Evolutionary conservation across 805 yeast genomes (phyloP), one percentile per base, ranked within the genome.

Genomic region (Spathaspora gorwiae): DNA sequence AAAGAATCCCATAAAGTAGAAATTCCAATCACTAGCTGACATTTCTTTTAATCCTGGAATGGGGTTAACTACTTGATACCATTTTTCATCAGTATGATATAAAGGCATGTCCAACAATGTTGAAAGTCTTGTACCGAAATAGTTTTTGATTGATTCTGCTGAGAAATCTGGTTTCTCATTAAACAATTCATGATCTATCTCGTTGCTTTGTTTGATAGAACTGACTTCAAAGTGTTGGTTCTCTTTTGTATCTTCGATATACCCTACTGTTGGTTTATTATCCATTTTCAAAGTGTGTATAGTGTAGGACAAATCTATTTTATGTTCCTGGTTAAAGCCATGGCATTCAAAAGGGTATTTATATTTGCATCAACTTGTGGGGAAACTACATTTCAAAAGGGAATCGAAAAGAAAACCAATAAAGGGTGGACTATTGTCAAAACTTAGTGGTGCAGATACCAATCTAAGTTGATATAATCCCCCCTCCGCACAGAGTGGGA

Each of bases 1-100:
- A 43, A 64, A 54, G 51, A 79, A 78, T 0, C 83, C 86, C 37
- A 77, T 62, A 14, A 63, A 34, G 54, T 80, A 79, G 61, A 72
- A 77, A 38, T 72, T 63, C 86, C 87, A 81, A 33, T 47, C 48
- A 13, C 36, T 15, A 12, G 29, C 30, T 8, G 39, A 33, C 50
- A 47, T 47, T 37, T 59, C 55, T 9, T 54, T 55, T 15, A 74
- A 56, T 1, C 68, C 69, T 8, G 70, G 68, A 27, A 74, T 51
- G 3, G 81, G 81, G 55, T 75, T 74, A 35, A 73, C 42, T 4
- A 50, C 43, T 26, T 54, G 46, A 49, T 54, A 55, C 60, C 70
- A 66, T 43, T 72, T 50, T 43, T 45, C 44, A 30, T 53, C 52
- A 3, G 63, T 48, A 52, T 61, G 60, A 29, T 63, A 73, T 11